phyloP scores from a whole-genome alignment of 345 rosid genomes.

The Melaleuca alternifolia region DNA sequence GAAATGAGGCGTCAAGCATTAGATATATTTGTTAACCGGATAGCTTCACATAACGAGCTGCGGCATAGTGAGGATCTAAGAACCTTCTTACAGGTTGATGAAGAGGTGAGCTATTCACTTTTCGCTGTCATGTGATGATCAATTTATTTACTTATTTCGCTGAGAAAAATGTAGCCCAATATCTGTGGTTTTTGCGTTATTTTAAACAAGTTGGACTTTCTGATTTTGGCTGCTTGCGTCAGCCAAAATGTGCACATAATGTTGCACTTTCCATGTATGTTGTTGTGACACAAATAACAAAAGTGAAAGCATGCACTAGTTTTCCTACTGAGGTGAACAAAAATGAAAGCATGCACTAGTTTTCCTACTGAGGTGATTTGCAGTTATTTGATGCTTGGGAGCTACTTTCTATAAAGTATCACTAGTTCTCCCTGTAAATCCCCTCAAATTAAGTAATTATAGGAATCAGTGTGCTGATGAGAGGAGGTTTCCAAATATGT shows the following conservation, averaged over 20 bases:
- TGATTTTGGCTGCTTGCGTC: neutral
- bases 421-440: neutral
- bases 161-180: neutral
- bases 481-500: neutral
- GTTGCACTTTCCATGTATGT: neutral
- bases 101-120: constrained; percentile 50
- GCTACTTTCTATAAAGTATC: neutral
- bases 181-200: neutral
- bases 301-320: neutral
- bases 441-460: neutral
- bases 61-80: constrained; percentile 90
- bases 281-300: neutral
- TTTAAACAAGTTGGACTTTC: neutral
- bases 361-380: neutral
- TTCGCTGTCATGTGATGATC: neutral
- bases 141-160: neutral
- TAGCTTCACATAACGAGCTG: constrained; percentile 81
- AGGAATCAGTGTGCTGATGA: neutral
- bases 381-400: neutral
- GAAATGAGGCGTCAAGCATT: constrained; percentile 92
- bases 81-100: constrained; percentile 93
- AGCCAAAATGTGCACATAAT: neutral
- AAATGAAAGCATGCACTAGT: neutral
- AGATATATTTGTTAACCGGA: constrained; percentile 81
- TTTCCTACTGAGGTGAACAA: neutral